Base-by-base conservation (phyloP, 176 grass and related monocot species). In the Stipa capillata region DNA sequence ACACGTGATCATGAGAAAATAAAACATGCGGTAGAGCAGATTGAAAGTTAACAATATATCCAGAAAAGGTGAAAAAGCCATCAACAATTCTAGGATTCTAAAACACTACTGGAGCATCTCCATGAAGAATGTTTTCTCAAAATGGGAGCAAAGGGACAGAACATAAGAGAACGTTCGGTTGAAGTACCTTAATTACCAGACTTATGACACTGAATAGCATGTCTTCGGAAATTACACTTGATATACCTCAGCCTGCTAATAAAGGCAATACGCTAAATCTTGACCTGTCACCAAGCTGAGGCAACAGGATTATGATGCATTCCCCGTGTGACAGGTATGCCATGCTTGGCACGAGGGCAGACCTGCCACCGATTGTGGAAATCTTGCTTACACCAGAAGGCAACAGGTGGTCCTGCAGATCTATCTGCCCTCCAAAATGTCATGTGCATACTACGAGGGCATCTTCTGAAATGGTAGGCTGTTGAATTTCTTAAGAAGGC, bases 1-100 rank as follows among this genome's bases (percentile, higher is more conserved):
- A 8, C 56, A 62, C 70, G 53, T 14, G 31, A 61, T 8, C 32
- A 74, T 84, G 58, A 50, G 67, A 88, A 83, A 31, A 43, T 47
- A 9, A 68, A 52, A 41, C 10, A 83, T 55, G 69, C 1, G 23
- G 17, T 29, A 64, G 12, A 67, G 9, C 21, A 43, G 36, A 56
- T 3, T 39, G 25, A 31, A 40, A 43, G 44, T 41, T 29, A 56
- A 69, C 0, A 12, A 4, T 62, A 4, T 62, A 44, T 34, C 11
- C 35, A 43, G 25, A 62, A 12, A 47, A 8, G 17, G 4, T 34
- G 27, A 47, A 47, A 44, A 77, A 36, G 13, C 11, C 13, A 48
- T 43, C 8, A 29, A 29, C 1, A 80, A 25, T 5, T 66, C 12
- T 72, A 31, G 17, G 37, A 56, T 80, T 40, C 36, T 59, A 45